Percentiles rank a stretch among this genome's conserved stretches.
phyloP scores from a whole-genome alignment of 805 yeast genomes.

The Saccharomyces eubayanus region DNA sequence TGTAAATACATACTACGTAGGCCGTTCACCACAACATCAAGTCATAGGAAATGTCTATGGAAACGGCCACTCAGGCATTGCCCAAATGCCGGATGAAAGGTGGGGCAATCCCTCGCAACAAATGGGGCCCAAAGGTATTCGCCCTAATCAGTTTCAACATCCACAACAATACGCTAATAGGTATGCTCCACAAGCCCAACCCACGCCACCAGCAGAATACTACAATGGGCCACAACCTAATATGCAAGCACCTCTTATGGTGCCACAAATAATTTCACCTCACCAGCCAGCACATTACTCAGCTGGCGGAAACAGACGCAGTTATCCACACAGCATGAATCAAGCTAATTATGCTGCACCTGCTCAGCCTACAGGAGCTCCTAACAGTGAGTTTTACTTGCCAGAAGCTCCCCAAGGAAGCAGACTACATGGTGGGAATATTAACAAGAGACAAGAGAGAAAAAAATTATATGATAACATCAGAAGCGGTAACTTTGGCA shows the following conservation, averaged over 20 bases:
- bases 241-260: neutral
- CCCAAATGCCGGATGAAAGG: neutral
- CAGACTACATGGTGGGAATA: slow-evolving; percentile 37
- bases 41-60: neutral
- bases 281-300: neutral
- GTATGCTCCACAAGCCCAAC: neutral
- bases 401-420: slow-evolving; percentile 34
- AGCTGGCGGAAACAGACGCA: neutral
- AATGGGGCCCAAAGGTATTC: neutral
- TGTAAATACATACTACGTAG: neutral
- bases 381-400: slow-evolving; percentile 6
- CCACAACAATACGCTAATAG: neutral
- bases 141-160: neutral
- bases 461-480: slow-evolving; percentile 56
- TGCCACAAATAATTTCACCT: neutral
- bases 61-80: neutral
- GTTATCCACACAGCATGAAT: neutral
- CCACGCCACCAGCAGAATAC: neutral
- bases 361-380: neutral
- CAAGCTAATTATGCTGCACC: neutral
- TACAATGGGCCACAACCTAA: neutral
- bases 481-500: slow-evolving; percentile 61
- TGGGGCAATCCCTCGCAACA: neutral
- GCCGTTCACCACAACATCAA: neutral
- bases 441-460: slow-evolving; percentile 37